These are phyloP conservation scores for Cryptococcus wingfieldii DNA, from an alignment of 1,284 basidiomycete species.

Conservation along the genomic window DNA sequence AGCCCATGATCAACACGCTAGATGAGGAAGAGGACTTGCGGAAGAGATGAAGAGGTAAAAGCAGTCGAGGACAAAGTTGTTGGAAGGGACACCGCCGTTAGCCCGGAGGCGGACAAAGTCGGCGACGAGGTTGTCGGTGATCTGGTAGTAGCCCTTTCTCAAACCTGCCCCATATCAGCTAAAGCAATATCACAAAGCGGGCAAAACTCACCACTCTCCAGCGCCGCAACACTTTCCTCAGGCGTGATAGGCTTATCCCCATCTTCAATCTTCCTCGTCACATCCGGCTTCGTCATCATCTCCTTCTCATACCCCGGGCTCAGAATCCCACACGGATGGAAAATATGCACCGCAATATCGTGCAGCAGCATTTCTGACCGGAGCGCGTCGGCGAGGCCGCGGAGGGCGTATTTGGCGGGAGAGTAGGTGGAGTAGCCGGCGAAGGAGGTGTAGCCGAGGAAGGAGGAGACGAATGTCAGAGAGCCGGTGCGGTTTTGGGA, in stretches of 20 bases:
- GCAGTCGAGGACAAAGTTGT: constrained; percentile 59
- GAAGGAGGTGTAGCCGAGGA: constrained; percentile 75
- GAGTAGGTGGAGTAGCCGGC: constrained; percentile 81
- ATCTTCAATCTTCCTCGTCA: constrained; percentile 78
- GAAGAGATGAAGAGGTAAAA: constrained; percentile 52
- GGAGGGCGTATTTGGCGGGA: constrained; percentile 82
- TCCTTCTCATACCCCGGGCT: constrained; percentile 77
- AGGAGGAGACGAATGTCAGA: constrained; percentile 76
- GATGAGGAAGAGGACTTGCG: constrained; percentile 46
- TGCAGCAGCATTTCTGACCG: constrained; percentile 71
- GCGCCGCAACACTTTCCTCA: constrained; percentile 60
- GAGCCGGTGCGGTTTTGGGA: constrained; percentile 57
- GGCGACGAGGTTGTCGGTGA: constrained; percentile 67
- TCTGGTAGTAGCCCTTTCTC: constrained; percentile 67
- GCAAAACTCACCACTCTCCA: constrained; percentile 60
- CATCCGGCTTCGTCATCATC: constrained; percentile 71
- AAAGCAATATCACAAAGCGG: background rate
- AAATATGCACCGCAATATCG: constrained; percentile 74
- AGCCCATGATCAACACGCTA: background rate
- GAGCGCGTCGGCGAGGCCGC: constrained; percentile 81
- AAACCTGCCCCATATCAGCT: constrained; percentile 54
- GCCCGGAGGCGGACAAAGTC: constrained; percentile 65
- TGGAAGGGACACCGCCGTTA: constrained; percentile 64
- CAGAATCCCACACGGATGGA: constrained; percentile 80
- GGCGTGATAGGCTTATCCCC: constrained; percentile 64